Evolutionary conservation across 257 asterid species (phyloP), one percentile per base, ranked within the genome.

Genomic region (Capsicum pubescens): DNA sequence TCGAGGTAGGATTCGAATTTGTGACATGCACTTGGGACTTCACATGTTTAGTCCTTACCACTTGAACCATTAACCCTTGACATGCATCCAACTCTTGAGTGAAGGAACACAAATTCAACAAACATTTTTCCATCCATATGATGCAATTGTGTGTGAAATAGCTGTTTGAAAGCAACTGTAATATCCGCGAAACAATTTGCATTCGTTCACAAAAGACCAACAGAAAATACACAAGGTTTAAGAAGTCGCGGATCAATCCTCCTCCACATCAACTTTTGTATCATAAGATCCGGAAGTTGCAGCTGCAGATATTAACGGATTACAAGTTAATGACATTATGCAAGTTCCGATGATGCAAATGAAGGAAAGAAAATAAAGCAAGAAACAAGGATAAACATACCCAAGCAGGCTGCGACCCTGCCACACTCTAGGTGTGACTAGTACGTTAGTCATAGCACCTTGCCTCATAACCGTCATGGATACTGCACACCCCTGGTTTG

Each of bases 381-480:
- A 59, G 58, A 58, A 68, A 17, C 85, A 68, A 57, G 26, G 9
- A 44, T 61, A 39, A 63, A 46, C 88, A 42, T 91, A 97, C 98
- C 98, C 99, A 84, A 97, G 86, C 39, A 95, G 85, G 83, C 98
- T 96, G 15, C 94, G 97, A 35, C 99, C 99, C n/a, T 89, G 88
- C 99, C 98, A 95, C 36, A 89, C 58, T 91, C 98, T 91, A 58
- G 99, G 99, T 44, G 94, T 93, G 81, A 97, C 92, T 14, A 90
- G 87, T 78, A 93, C 79, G 84, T 91, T 91, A 78, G 91, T 54
- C 13, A 48, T 74, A 83, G 91, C 88, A 82, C 98, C 97, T 85
- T 92, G 99, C 92, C 99, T 93, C 87, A 90, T 84, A 17, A 97
- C 89, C 80, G 89, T 90, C 93, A 97, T 72, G 16, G 96, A 72